Base-by-base conservation (phyloP, 306 rosid species). In the Alnus glutinosa region DNA sequence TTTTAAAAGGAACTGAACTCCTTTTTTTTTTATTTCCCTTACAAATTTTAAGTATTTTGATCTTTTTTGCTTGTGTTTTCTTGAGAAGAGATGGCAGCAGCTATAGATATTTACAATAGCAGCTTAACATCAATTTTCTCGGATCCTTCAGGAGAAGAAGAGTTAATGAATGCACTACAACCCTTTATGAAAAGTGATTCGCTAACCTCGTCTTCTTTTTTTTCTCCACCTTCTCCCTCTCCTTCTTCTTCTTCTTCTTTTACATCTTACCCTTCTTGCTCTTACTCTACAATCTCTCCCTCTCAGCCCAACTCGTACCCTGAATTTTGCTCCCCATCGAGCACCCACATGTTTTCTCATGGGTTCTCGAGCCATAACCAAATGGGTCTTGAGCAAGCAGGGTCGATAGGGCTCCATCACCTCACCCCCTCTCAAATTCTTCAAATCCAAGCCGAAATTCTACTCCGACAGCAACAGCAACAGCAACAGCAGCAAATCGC, bases 381-480 rank as follows among this genome's bases (percentile, higher is more conserved):
- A 51, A 55, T 80, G 81, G 71, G 75, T 75, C 51, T 59, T 48
- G 80, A 68, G 69, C 89, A 84, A 52, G 77, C 86, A 64, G 85
- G 89, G 42, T 54, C 89, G 62, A 51, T 91, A 14, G 93, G 91
- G 44, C 93, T 94, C 39, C 90, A 92, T 78, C 90, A 91, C 66
- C 94, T 91, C 62, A 92, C 97, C 75, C 89, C 90, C 15, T 85
- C 88, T 46, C 97, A 91, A 75, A 91, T 94, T 44, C 90, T 79
- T 71, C 97, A 94, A 81, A 92, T 92, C 68, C 97, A 94, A 84
- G 75, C 91, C 36, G 94, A 94, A 79, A 58, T 94, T 73, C 74
- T 82, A 32, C n/a, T 69, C 80, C 85, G 44, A 70, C 89, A 86
- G 47, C 86, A 83, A 12, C 88, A 83, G 2, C 69, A 78, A n/a